A percentile compares a stretch with the other conserved stretches of the same genome.
Evolutionary conservation across 2,329 filamentous ascomycete genomes (phyloP).

Genomic region (Diaporthe eres): DNA sequence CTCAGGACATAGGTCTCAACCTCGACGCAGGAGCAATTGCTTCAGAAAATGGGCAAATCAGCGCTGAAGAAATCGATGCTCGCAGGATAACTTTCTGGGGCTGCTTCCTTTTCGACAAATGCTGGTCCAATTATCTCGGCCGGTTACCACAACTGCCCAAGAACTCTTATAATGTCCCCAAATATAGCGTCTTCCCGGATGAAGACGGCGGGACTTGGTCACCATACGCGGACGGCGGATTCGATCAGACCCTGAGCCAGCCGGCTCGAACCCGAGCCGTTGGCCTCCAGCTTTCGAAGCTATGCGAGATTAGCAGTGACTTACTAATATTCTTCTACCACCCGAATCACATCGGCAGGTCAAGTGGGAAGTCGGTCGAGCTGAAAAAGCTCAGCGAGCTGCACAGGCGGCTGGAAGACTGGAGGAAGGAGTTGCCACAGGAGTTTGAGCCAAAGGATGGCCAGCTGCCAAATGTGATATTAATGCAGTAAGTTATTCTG

Average conservation of each 20-base stretch:
- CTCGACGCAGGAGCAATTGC: constrained; percentile 81
- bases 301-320: constrained; percentile 96
- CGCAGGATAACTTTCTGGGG: constrained; percentile 96
- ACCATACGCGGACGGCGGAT: constrained; percentile 88
- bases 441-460: constrained; percentile 93
- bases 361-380: constrained; percentile 83
- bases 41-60: constrained; percentile 69
- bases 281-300: constrained; percentile 82
- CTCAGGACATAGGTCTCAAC: constrained; percentile 92
- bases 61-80: constrained; percentile 89
- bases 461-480: constrained; percentile 84
- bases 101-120: constrained; percentile 98
- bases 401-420: constrained; percentile 89
- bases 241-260: constrained; percentile 80
- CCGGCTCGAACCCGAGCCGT: constrained; percentile 87
- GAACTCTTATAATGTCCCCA: constrained; percentile 85
- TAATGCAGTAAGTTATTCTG: constrained; percentile 80
- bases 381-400: constrained; percentile 94
- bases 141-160: constrained; percentile 88
- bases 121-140: constrained; percentile 97
- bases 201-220: constrained; percentile 91
- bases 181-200: constrained; percentile 89
- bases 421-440: constrained; percentile 85
- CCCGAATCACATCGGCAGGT: constrained; percentile 74
- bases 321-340: constrained; percentile 93